Base-by-base conservation (phyloP, 805 yeast genomes). In the Kazachstania viticola region DNA sequence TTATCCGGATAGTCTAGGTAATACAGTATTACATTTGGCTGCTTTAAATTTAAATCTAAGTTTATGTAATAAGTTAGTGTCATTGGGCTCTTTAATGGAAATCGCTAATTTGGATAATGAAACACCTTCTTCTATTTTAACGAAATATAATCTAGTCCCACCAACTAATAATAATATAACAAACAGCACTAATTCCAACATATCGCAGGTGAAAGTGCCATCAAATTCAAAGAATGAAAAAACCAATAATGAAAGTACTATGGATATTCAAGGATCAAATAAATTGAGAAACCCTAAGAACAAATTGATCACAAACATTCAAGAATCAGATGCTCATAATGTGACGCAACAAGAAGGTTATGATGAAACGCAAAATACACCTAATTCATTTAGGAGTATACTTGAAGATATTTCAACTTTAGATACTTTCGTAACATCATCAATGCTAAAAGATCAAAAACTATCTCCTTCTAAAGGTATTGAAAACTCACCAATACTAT, bases 21-120 rank as follows among this genome's bases (percentile, higher is more conserved):
- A 85, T 44, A 83, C 95, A 0, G 83, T 93, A 5, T 59, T 85
- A 30, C 94, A 84, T 46, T 61, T 88, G 28, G 85, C 94, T 0
- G 71, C 62, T 5, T 34, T 52, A 17, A 57, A 57, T 29, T 33
- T 49, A 18, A 57, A 56, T 32, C 36, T 56, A 28, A 51, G 48
- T 15, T 36, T 56, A 8, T 56, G 54, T 36, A 49, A 51, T 29
- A 53, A 46, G 31, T 33, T 57, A 6, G 43, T 48, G 28, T 44
- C 50, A 14, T 30, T 56, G 25, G 61, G 61, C 6, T 50, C 58
- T 11, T 44, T 52, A 2, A 44, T 49, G 36, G 50, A 46, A 32
- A 40, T 52, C 18, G 29, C 43, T 5, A 56, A 57, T 33, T 34
- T 39, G 15, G 49, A 49, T 27, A 39, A 42, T 31, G 57, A 57